Base-by-base conservation (phyloP, 2,329 filamentous ascomycete genomes). In the Cercospora zeae-maydis region DNA sequence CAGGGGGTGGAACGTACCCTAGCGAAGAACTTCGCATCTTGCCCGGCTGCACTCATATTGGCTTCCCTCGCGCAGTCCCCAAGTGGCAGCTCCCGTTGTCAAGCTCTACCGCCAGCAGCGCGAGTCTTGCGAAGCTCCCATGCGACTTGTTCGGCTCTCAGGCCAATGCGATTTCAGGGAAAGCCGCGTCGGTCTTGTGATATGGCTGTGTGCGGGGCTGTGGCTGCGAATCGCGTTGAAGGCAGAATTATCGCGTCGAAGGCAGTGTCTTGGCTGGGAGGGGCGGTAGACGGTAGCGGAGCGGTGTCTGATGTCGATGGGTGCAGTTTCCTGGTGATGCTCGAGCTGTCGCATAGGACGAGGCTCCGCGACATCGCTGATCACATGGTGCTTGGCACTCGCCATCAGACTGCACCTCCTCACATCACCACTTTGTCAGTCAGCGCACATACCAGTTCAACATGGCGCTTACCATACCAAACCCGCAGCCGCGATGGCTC, bases 21-120 rank as follows among this genome's bases (percentile, higher is more conserved):
- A 78, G 95, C 93, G 83, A 99, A 99, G 81, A 99, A 88, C 86
- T 97, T 98, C 81, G 95, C 96, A 87, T 98, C 95, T 80, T 95
- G 92, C 81, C 91, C 91, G 78, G 87, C 79, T 67, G 84, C 81
- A 77, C 82, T 86, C 85, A 88, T 88, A 70, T 70, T 80, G 74
- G 36, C 55, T 52, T 55, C 51, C 42, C 54, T 49, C 24, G 49
- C 36, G 24, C 34, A 19, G 51, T 51, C 49, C 19, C 49, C 31
- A 24, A n/a, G 31, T 31, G 19, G 57, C 51, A 34, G 59, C 37
- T 54, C 31, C 34, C 36, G 49, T 36, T 37, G 49, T 42, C 47
- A 42, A 45, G 37, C 51, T 54, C 59, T 61, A 55, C 45, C 57
- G 47, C 57, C 45, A 8, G 39, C 57, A 53, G 36, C 45, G 52